Percentiles rank a stretch among this genome's conserved stretches.
Evolutionary conservation across 768 basidiomycete genomes (phyloP).

Genomic region (Suillus sp.): DNA sequence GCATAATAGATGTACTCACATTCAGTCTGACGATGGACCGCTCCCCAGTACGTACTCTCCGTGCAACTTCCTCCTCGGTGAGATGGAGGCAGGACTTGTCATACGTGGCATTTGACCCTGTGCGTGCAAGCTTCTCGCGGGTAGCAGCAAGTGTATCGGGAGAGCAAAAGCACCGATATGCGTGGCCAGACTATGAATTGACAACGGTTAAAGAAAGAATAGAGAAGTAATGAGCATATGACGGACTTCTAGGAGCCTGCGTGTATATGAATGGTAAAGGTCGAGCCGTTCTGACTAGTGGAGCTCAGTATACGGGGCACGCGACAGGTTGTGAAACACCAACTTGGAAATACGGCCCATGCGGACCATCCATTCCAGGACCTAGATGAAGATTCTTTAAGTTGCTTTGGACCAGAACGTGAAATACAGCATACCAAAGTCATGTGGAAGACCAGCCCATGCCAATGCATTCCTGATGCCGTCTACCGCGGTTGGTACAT

Average conservation of each 20-base stretch:
- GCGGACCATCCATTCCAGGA: slow-evolving; percentile 72
- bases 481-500: slow-evolving; percentile 84
- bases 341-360: slow-evolving; percentile 89
- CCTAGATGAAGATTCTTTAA: slow-evolving; percentile 46
- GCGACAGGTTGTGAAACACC: slow-evolving; percentile 8
- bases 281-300: slow-evolving; percentile 84
- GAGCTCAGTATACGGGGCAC: slow-evolving; percentile 9
- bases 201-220: background rate
- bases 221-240: background rate
- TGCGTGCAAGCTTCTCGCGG: slow-evolving; percentile 67
- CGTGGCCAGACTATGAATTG: slow-evolving; percentile 68
- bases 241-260: slow-evolving; percentile 74
- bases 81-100: slow-evolving; percentile 88
- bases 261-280: slow-evolving; percentile 75
- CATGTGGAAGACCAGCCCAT: slow-evolving; percentile 93
- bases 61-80: slow-evolving; percentile 80
- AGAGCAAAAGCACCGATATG: slow-evolving; percentile 95
- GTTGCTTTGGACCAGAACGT: background rate
- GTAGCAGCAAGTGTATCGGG: slow-evolving; percentile 67
- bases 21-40: slow-evolving; percentile 86
- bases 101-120: slow-evolving; percentile 80
- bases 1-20: slow-evolving; percentile 45
- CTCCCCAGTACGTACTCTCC: slow-evolving; percentile 74
- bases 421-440: slow-evolving; percentile 62
- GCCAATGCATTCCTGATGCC: slow-evolving; percentile 72